A percentile compares a stretch with the other conserved stretches of the same genome.
These are phyloP conservation scores for Gossypium davidsonii DNA, from an alignment of 441 rosid genomes.

Conservation along the genomic window DNA sequence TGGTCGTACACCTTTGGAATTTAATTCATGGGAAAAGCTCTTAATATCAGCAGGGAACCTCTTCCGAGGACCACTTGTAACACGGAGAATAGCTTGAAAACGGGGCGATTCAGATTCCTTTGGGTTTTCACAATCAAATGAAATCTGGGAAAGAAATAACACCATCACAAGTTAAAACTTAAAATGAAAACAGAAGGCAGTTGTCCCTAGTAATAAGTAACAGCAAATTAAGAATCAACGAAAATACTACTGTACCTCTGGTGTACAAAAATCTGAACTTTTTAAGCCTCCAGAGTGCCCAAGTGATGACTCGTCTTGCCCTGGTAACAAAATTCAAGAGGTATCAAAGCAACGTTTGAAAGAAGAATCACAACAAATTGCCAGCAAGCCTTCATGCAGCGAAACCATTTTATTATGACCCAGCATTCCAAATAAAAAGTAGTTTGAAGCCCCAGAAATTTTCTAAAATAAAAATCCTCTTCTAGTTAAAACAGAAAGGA, in stretches of 20 bases:
- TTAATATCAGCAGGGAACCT: slow-evolving; percentile 77
- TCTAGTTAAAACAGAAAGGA: neutral
- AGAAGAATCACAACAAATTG: slow-evolving; percentile 8
- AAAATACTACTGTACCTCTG: slow-evolving; percentile 60
- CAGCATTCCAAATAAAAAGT: neutral
- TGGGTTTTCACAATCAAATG: slow-evolving; percentile 66
- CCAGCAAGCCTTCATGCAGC: neutral
- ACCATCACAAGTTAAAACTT: neutral
- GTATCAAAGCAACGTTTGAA: slow-evolving; percentile 8
- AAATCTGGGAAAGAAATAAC: slow-evolving; percentile 32
- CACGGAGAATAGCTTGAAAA: slow-evolving; percentile 92
- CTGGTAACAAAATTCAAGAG: slow-evolving; percentile 34
- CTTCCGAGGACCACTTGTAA: slow-evolving; percentile 88
- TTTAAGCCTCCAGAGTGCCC: slow-evolving; percentile 53
- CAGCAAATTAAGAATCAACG: slow-evolving; percentile 18
- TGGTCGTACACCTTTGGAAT: slow-evolving; percentile 94
- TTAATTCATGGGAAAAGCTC: slow-evolving; percentile 95
- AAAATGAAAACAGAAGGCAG: neutral
- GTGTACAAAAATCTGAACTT: slow-evolving; percentile 79
- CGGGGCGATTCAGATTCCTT: slow-evolving; percentile 98
- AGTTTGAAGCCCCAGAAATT: neutral
- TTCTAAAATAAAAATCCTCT: neutral
- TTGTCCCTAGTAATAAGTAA: neutral
- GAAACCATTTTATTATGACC: neutral
- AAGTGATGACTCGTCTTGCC: slow-evolving; percentile 42